Conservation (phyloP, 805 yeast genomes). For the Ogataea kodamae region DNA sequence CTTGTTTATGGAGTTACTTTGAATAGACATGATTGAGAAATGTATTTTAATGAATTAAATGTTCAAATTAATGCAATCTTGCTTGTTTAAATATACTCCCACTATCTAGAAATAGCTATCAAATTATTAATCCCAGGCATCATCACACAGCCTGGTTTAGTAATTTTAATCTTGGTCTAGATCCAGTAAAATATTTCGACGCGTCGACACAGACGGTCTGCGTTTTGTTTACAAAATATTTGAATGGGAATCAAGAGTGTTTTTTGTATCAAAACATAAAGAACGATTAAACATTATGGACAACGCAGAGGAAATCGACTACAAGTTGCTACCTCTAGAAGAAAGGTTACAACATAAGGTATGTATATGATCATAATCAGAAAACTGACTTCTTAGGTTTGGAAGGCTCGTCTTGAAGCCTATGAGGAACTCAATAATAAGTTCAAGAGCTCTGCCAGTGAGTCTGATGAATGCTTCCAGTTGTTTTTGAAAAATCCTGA, state of each 20-base stretch:
- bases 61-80: too few relatives aligned
- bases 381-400: too few relatives aligned
- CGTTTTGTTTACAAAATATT: slow-evolving; percentile 6
- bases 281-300: slow-evolving; percentile 2
- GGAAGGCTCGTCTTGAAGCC: slow-evolving; percentile 85
- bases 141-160: slow-evolving; percentile 4
- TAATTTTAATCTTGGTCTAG: slow-evolving; percentile 1
- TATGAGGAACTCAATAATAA: slow-evolving; percentile 60
- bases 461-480: slow-evolving; percentile 52
- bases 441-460: slow-evolving; percentile 53
- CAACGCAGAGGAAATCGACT: slow-evolving; percentile 54
- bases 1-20: slow-evolving; percentile 51
- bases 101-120: too few relatives aligned
- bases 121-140: too few relatives aligned
- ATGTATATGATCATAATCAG: too few relatives aligned
- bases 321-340: slow-evolving; percentile 56
- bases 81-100: too few relatives aligned
- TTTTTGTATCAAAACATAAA: not conserved
- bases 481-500: slow-evolving; percentile 52
- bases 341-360: slow-evolving; percentile 66
- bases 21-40: slow-evolving; percentile 55
- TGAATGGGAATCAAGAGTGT: slow-evolving; percentile 5
- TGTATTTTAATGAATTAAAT: too few relatives aligned
- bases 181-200: slow-evolving; percentile 3
- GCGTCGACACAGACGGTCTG: slow-evolving; percentile 2